Base-by-base conservation (phyloP, 2,329 filamentous ascomycete species). In the Cytospora mali region DNA sequence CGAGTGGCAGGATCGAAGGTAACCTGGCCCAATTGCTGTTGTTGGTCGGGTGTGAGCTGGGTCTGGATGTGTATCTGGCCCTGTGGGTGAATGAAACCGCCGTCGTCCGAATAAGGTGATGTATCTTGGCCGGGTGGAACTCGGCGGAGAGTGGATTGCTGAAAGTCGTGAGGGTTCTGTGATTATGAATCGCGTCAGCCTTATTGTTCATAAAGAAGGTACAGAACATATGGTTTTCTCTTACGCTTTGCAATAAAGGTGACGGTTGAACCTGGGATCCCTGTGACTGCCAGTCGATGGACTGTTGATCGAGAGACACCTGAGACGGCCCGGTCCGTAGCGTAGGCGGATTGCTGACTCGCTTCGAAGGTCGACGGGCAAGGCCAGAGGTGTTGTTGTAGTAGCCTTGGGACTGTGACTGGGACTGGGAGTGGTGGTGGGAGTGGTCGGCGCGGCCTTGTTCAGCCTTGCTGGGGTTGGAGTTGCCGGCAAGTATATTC, bases 321-420 rank as follows among this genome's bases (percentile, higher is more conserved):
- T 77, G 76, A 49, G 74, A 74, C 62, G 75, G 69, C 66, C 73
- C 76, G 39, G 79, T 80, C 70, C 78, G 77, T 67, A 81, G 68
- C 68, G 74, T 70, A 68, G 75, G 71, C 25, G 78, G 76, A 66
- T 81, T 79, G 79, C 82, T 83, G 72, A 82, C 75, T 70, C 84
- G 79, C 76, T 85, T 87, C 51, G 86, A 88, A 33, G 81, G 78
- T 68, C 83, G 78, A 66, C 84, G 84, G 67, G 74, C 77, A 54
- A 86, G 73, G 56, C 79, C 79, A 54, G 74, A 67, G 64, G 76
- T 77, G 69, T 81, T 82, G 70, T 83, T 81, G 78, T 84, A 81
- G 58, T 76, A 71, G 65, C 68, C 69, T 61, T 76, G 72, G 66
- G 69, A 62, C 33, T 66, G 69, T 67, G 61, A 58, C 39, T 67